Conservation (phyloP, 495 filamentous ascomycete genomes). For the Penicillium daleae region DNA sequence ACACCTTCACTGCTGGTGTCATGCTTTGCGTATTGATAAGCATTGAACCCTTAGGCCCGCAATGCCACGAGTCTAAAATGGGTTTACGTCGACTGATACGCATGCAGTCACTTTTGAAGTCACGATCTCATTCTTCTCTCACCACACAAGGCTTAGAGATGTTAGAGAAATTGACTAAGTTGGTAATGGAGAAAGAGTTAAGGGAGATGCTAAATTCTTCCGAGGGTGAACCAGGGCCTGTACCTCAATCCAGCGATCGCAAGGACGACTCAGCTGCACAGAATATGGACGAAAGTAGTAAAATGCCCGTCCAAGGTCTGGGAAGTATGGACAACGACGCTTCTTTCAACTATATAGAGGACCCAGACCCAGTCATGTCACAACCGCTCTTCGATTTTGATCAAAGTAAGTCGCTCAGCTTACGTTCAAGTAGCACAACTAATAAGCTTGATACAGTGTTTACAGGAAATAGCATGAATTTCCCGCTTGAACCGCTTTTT, state of each 20-base stretch:
- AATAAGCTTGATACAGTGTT: not conserved
- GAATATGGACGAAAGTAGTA: not conserved
- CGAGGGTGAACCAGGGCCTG: not conserved
- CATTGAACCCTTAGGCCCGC: conserved; percentile 24
- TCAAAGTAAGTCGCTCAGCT: conserved; percentile 7
- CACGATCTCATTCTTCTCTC: conserved; percentile 21
- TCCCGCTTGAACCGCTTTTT: conserved; percentile 5
- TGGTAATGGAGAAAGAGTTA: conserved; percentile 37
- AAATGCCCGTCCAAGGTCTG: not conserved
- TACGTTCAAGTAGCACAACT: not conserved
- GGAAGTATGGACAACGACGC: not conserved
- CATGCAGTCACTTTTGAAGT: conserved; percentile 29
- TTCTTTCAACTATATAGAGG: conserved; percentile 14
- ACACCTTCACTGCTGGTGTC: conserved; percentile 36
- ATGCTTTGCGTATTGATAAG: conserved; percentile 33
- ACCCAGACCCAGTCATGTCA: conserved; percentile 18
- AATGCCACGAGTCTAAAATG: conserved; percentile 26
- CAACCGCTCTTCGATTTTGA: conserved; percentile 19
- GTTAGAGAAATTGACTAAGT: conserved; percentile 25
- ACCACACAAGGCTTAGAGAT: conserved; percentile 34
- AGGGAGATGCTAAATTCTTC: conserved; percentile 38
- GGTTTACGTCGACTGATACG: conserved; percentile 26
- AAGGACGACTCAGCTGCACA: not conserved
- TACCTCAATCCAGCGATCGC: not conserved
- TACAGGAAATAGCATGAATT: not conserved